Evolutionary conservation across 192 early-diverging fungal genomes (phyloP).

Genomic region (Cetraspora pellucida): DNA sequence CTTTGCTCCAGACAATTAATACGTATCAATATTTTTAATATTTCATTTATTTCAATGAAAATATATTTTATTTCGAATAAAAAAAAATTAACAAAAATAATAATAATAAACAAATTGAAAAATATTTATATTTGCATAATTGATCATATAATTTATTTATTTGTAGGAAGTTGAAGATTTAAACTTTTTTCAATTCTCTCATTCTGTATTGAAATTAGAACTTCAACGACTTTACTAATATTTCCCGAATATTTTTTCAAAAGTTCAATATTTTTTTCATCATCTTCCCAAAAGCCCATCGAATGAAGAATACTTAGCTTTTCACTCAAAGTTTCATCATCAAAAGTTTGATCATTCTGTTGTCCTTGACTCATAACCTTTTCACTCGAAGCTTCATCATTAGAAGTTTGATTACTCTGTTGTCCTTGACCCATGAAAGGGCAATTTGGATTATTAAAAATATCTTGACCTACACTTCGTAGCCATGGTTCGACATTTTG

Average conservation of each 20-base stretch:
- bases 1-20: no score
- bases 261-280: slow-evolving; percentile 23
- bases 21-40: no score
- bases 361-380: background rate
- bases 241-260: slow-evolving; percentile 37
- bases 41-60: no score
- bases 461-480: no score
- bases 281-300: slow-evolving; percentile 37
- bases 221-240: slow-evolving; percentile 35
- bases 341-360: slow-evolving; percentile 7
- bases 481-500: background rate
- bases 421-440: background rate
- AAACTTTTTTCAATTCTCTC: background rate
- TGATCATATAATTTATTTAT: no score
- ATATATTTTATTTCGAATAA: no score
- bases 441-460: background rate
- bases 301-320: slow-evolving; percentile 14
- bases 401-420: background rate
- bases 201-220: slow-evolving; percentile 22
- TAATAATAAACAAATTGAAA: no score
- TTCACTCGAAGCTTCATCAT: slow-evolving; percentile 3
- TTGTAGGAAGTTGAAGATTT: no score
- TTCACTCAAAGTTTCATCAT: slow-evolving; percentile 7
- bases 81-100: no score
- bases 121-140: no score